Percentiles rank a stretch among this genome's conserved stretches.
Evolutionary conservation across 2,329 filamentous ascomycete genomes (phyloP).

Genomic region (Emergomyces pasteurianus): DNA sequence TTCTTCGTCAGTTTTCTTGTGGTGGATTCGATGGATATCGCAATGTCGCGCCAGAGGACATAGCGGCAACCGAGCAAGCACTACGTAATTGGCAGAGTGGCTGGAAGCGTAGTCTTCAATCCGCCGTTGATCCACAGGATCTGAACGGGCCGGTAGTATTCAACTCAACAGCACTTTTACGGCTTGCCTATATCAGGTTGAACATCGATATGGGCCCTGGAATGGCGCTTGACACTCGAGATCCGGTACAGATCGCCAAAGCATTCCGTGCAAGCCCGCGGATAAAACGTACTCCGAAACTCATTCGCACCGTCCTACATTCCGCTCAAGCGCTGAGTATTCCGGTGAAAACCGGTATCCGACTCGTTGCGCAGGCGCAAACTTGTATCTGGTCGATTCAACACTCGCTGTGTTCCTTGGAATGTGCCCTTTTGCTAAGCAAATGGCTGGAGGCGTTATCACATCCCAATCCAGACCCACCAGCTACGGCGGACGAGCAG

Average conservation of each 20-base stretch:
- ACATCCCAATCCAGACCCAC: conserved; percentile 19
- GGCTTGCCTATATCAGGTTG: conserved; percentile 46
- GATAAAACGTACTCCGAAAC: conserved; percentile 43
- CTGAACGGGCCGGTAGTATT: conserved; percentile 51
- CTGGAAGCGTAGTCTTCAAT: conserved; percentile 30
- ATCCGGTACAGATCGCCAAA: conserved; percentile 48
- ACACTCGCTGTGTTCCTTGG: conserved; percentile 28
- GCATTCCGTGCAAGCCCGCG: conserved; percentile 45
- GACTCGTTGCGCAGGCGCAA: conserved; percentile 28
- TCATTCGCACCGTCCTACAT: conserved; percentile 53
- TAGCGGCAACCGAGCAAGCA: conserved; percentile 32
- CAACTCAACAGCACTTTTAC: conserved; percentile 51
- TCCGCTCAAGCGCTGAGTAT: conserved; percentile 56
- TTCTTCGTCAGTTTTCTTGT: conserved; percentile 33
- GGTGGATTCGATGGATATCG: conserved; percentile 22
- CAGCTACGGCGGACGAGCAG: conserved; percentile 27
- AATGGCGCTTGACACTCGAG: conserved; percentile 51
- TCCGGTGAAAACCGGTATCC: conserved; percentile 25
- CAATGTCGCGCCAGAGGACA: conserved; percentile 27
- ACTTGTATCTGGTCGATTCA: conserved; percentile 26
- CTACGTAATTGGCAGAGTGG: conserved; percentile 30
- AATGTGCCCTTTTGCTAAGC: conserved; percentile 29
- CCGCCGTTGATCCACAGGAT: conserved; percentile 19
- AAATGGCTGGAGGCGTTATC: conserved; percentile 29
- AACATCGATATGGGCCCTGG: conserved; percentile 50